phyloP scores from a whole-genome alignment of 78 protist genomes.

The Carpediemonas membranifera region DNA sequence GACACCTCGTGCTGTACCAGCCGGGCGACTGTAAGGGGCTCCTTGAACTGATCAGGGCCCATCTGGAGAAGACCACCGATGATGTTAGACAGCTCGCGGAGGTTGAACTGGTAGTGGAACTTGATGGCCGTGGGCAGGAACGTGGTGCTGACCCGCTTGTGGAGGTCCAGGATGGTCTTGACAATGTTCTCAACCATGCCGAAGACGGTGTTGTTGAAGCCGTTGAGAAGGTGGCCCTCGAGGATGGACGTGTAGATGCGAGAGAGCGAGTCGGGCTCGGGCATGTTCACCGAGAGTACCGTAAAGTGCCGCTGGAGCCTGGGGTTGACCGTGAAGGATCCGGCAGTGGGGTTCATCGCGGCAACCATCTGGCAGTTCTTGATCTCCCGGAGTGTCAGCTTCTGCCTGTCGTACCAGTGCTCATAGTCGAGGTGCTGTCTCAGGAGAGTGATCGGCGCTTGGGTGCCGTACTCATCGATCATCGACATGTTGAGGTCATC shows the following conservation, averaged over 20 bases:
- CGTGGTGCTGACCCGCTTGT: slow-evolving; percentile 24
- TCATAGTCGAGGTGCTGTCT: slow-evolving; percentile 51
- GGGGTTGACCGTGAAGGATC: slow-evolving; percentile 59
- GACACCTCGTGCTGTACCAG: slow-evolving; percentile 47
- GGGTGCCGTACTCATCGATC: slow-evolving; percentile 75
- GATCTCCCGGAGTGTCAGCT: slow-evolving; percentile 25
- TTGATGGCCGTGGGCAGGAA: slow-evolving; percentile 69
- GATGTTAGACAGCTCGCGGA: slow-evolving; percentile 55
- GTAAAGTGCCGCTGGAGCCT: slow-evolving; percentile 68
- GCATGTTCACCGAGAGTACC: slow-evolving; percentile 44
- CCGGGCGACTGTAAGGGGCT: neutral
- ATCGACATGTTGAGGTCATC: slow-evolving; percentile 74
- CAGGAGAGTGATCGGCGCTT: slow-evolving; percentile 56
- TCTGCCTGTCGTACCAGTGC: slow-evolving; percentile 13
- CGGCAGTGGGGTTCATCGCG: slow-evolving; percentile 74
- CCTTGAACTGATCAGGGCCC: neutral
- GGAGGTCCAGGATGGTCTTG: slow-evolving; percentile 35
- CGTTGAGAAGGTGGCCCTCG: neutral
- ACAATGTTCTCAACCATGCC: neutral
- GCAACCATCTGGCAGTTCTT: slow-evolving; percentile 41
- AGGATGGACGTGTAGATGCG: neutral
- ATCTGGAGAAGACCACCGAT: slow-evolving; percentile 37
- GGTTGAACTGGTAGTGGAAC: slow-evolving; percentile 79
- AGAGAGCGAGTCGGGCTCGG: slow-evolving; percentile 9
- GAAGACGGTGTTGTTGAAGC: neutral